Conservation (phyloP, 176 grass and related monocot species). For the Avena sativa region DNA sequence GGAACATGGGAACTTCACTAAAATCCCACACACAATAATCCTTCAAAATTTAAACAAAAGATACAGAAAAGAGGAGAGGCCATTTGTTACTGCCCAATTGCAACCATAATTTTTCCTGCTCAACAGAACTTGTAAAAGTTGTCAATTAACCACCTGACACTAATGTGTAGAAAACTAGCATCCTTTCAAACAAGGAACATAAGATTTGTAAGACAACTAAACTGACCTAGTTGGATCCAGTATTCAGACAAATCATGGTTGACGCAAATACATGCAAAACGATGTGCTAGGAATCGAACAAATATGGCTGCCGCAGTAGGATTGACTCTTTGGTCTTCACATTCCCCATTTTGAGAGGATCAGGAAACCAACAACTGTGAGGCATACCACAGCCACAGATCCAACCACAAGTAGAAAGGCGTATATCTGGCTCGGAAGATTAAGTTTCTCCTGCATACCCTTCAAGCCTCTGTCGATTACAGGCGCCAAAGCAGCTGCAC, state of each 20-base stretch:
- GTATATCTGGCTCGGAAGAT: constrained; percentile 59
- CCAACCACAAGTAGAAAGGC: constrained; percentile 57
- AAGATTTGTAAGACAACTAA: background rate
- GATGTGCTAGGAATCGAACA: background rate
- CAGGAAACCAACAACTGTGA: constrained; percentile 56
- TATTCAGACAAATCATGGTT: background rate
- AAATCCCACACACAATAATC: background rate
- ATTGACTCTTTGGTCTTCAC: constrained; percentile 49
- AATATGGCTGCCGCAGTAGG: background rate
- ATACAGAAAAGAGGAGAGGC: background rate
- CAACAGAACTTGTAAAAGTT: constrained; percentile 27
- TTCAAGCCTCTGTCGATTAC: constrained; percentile 56
- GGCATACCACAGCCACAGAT: constrained; percentile 47
- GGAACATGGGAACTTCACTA: background rate
- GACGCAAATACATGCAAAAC: background rate
- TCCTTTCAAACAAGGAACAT: constrained; percentile 7
- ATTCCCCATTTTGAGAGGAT: constrained; percentile 70
- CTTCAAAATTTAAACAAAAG: background rate
- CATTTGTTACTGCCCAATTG: background rate
- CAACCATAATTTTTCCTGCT: background rate
- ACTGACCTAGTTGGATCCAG: constrained; percentile 15
- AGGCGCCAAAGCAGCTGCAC: constrained; percentile 58
- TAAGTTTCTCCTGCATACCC: constrained; percentile 55
- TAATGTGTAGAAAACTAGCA: constrained; percentile 16
- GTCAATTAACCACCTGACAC: background rate